Base-by-base conservation (phyloP, 176 grass and related monocot genomes). In the Rhynchospora breviuscula region DNA sequence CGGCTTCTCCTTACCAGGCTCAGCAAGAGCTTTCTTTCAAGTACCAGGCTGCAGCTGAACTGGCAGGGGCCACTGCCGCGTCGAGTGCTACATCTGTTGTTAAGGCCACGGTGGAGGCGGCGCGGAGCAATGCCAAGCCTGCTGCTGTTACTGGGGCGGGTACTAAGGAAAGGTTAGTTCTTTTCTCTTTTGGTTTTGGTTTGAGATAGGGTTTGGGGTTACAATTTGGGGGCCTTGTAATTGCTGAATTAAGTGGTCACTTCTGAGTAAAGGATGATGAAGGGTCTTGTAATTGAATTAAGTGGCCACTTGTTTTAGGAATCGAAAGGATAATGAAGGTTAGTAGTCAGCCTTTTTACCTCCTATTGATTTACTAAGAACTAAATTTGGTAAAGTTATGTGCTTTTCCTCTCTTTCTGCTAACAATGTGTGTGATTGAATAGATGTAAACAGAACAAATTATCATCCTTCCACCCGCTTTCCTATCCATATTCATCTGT, bases 131-230 rank as follows among this genome's bases (percentile, higher is more conserved):
- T 17, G 74, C 45, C 13, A 75, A 46, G 67, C 61, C 88, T 23
- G 57, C 47, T 5, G 56, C 45, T 87, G 51, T 15, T 57, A 2
- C 7, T n/a, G 88, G 10, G 29, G 11, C 63, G 65, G 72, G 85
- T 29, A 35, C 48, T 7, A 90, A 87, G 76, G 88, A 87, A 84
- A 87, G 85, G 88, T 90, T 61, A 33, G 81, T 49, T 70, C 56
- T 89, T 86, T 86, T 26, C 67, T 33, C 67, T 53, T 40, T 58
- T 59, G 23, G 18, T 72, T 25, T 9, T 77, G 54, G 1, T 79
- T 74, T 26, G 11, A 22, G 9, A 49, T 77, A 77, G 48, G 79
- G 56, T 58, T 63, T 45, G 17, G 8, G 21, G 51, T 52, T 78
- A 26, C 51, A 57, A 52, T 33, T 78, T 31, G 51, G 51, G 51